These are phyloP conservation scores for Ogataea pini DNA, from an alignment of 805 yeast genomes.

Conservation along the genomic window DNA sequence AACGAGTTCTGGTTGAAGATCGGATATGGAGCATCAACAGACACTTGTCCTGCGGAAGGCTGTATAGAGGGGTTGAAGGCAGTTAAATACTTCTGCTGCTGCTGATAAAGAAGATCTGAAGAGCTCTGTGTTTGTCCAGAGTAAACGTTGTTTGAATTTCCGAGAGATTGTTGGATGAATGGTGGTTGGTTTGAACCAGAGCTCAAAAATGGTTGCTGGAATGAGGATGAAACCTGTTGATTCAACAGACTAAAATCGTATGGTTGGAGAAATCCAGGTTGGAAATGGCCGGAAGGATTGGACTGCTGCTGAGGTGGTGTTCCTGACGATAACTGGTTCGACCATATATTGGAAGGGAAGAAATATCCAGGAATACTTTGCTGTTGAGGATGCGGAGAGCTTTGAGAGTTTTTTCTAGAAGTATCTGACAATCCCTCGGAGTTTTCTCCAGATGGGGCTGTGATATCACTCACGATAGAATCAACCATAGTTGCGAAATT, in stretches of 20 bases:
- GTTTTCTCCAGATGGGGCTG: neutral
- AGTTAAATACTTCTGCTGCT: conserved; percentile 5
- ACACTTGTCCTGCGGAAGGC: neutral
- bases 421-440: too few species aligned
- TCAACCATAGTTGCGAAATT: conserved; percentile 33
- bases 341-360: conserved; percentile 17
- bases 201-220: neutral
- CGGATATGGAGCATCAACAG: neutral
- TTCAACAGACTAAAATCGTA: neutral
- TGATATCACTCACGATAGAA: conserved; percentile 31
- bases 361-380: conserved; percentile 4
- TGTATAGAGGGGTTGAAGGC: conserved; percentile 3
- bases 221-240: neutral
- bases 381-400: conserved; percentile 7
- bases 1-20: conserved; percentile 1
- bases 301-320: neutral
- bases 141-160: neutral
- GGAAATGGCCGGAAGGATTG: neutral
- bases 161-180: neutral
- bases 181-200: neutral
- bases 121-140: neutral
- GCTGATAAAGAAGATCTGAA: conserved; percentile 1
- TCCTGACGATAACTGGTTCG: conserved; percentile 8
- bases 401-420: neutral
- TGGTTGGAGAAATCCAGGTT: conserved; percentile 1